Evolutionary conservation across 202 grass and related monocot genomes (phyloP), one percentile per base, ranked within the genome.

Genomic region (Zoysia matrella): DNA sequence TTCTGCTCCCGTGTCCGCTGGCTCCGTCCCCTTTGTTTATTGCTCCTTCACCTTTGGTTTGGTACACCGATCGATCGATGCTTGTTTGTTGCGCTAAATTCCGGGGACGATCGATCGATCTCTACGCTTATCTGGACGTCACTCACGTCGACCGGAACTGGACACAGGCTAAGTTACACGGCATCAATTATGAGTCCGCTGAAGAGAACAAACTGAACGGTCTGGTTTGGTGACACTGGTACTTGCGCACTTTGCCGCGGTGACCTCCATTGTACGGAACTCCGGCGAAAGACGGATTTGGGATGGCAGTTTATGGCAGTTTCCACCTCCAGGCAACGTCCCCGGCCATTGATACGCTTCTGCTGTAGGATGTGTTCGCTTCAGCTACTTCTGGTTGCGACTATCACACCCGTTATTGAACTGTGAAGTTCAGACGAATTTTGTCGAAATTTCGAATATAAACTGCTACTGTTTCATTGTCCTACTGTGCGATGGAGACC

Each of bases 21-120:
- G 60, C 80, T 50, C 8, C 6, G 8, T 13, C 45, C 45, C 30
- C 3, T 4, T 61, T 62, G 45, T 73, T 62, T 83, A 67, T 74
- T 14, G 69, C n/a, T n/a, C n/a, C 69, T 69, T 47, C 75, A 7
- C 61, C 74, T 62, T 44, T 66, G 62, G 78, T 89, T 69, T 50
- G 88, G 73, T 86, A 78, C 83, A 69, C 73, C n/a, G n/a, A n/a
- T n/a, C n/a, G n/a, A n/a, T n/a, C 60, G 4, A 69, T 56, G 60
- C 53, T 68, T 78, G 78, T 69, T 71, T 6, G 40, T 79, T 69
- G 88, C 82, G 40, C 87, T 3, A 49, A 36, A 82, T 54, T 82
- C 53, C 77, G 51, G 80, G 82, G 71, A n/a, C n/a, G n/a, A n/a
- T n/a, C n/a, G n/a, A n/a, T n/a, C n/a, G n/a, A n/a, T n/a, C n/a